phyloP scores from a whole-genome alignment of 2,329 filamentous ascomycete genomes.

The Penicillium brevicompactum region DNA sequence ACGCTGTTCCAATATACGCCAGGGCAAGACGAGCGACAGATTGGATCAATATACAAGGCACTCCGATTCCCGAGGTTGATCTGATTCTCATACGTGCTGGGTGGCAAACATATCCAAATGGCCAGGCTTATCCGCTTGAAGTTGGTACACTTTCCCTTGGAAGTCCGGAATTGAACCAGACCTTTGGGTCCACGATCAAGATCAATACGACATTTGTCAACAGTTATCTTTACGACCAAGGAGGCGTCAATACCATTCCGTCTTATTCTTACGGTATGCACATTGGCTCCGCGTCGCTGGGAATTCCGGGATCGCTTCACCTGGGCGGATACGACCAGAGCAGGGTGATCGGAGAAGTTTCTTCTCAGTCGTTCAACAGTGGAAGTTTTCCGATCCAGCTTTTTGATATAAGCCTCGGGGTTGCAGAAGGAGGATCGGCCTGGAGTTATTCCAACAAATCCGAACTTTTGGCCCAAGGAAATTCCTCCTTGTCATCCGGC shows the following conservation, averaged over 20 bases:
- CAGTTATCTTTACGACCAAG: slow-evolving; percentile 8
- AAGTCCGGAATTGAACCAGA: slow-evolving; percentile 10
- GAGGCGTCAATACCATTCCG: slow-evolving; percentile 22
- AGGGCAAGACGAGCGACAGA: slow-evolving; percentile 1
- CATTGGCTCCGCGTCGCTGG: slow-evolving; percentile 39
- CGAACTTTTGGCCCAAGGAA: slow-evolving; percentile 28
- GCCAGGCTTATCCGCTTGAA: slow-evolving; percentile 10
- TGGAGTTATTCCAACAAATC: slow-evolving; percentile 34
- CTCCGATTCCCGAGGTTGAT: slow-evolving; percentile 2
- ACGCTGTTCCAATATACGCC: background rate
- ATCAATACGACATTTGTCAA: slow-evolving; percentile 9
- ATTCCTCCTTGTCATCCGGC: slow-evolving; percentile 30
- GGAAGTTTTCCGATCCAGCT: slow-evolving; percentile 25
- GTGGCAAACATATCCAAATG: slow-evolving; percentile 11
- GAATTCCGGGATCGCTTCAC: slow-evolving; percentile 38
- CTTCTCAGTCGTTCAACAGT: slow-evolving; percentile 9
- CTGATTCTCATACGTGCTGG: slow-evolving; percentile 1
- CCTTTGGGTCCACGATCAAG: background rate
- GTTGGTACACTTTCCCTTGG: slow-evolving; percentile 17
- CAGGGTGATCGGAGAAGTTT: slow-evolving; percentile 31
- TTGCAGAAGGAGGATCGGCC: slow-evolving; percentile 43
- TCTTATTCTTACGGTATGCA: slow-evolving; percentile 49
- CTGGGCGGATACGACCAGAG: slow-evolving; percentile 44
- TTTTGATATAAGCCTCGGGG: slow-evolving; percentile 44
- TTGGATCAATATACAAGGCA: background rate